phyloP scores from a whole-genome alignment of 1,139 yeast species.

The Pichia cactophila region DNA sequence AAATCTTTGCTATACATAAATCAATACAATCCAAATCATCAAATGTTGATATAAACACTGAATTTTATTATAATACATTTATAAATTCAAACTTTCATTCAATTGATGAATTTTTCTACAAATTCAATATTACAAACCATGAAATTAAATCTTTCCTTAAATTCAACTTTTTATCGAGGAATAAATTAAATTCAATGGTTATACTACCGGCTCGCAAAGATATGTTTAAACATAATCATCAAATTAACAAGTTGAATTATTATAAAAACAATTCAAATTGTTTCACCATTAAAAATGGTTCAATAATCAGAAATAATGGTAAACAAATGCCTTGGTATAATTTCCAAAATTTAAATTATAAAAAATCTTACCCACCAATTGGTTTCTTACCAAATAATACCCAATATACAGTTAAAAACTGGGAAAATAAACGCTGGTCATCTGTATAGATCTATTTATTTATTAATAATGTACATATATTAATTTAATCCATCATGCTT shows the following conservation, averaged over 20 bases:
- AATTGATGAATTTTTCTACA: conserved; percentile 18
- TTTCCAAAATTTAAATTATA: conserved; percentile 9
- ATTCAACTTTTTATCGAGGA: conserved; percentile 24
- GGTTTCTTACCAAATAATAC: conserved; percentile 24
- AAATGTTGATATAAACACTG: conserved; percentile 25
- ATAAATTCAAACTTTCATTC: conserved; percentile 15
- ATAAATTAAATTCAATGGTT: conserved; percentile 45
- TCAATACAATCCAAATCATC: conserved; percentile 29
- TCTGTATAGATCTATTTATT: background rate
- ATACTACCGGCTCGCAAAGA: conserved; percentile 43
- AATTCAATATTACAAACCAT: conserved; percentile 7
- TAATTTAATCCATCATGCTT: conserved; percentile 45
- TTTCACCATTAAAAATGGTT: conserved; percentile 4
- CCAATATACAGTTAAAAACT: conserved; percentile 48
- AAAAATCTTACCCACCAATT: conserved; percentile 21
- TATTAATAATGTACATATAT: no score
- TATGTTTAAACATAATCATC: conserved; percentile 10
- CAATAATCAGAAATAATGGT: conserved; percentile 19
- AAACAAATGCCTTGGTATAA: conserved; percentile 35
- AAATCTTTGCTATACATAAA: conserved; percentile 43
- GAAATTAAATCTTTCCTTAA: background rate
- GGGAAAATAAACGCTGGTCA: conserved; percentile 45
- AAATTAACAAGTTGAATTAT: conserved; percentile 1
- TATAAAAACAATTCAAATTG: background rate
- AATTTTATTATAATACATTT: conserved; percentile 25